A percentile compares a stretch with the other conserved stretches of the same genome.
Conservation (phyloP, 768 basidiomycete genomes). For the Auricularia auricula-judae region DNA sequence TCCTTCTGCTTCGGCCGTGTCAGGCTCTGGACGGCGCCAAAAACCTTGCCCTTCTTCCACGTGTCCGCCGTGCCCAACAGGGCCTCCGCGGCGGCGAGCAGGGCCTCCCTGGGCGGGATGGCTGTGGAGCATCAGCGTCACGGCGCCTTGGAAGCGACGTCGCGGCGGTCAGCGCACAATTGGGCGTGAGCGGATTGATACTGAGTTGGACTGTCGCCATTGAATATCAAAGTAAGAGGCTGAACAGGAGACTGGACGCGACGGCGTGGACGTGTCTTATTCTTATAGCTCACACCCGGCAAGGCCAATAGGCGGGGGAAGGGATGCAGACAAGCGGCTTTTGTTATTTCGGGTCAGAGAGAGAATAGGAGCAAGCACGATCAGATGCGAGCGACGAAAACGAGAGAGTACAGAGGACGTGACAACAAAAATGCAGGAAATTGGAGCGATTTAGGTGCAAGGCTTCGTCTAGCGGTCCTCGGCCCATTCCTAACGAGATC, state of each 20-base stretch:
- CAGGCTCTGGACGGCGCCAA: neutral
- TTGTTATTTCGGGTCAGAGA: too few relatives aligned
- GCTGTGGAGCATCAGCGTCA: neutral
- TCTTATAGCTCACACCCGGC: too few relatives aligned
- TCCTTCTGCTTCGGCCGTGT: neutral
- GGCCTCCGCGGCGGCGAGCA: neutral
- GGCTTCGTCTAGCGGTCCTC: constrained; percentile 60
- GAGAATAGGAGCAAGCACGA: too few relatives aligned
- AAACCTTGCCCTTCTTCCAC: neutral
- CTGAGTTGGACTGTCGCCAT: neutral
- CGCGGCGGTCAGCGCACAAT: neutral
- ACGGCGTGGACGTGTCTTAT: neutral
- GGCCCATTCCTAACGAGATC: constrained; percentile 67
- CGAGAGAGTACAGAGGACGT: neutral
- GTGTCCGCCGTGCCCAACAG: neutral
- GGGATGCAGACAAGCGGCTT: too few relatives aligned
- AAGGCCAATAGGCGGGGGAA: too few relatives aligned
- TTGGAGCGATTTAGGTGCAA: neutral
- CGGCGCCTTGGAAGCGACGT: neutral
- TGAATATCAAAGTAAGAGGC: neutral
- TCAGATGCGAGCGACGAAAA: neutral
- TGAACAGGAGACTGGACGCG: neutral
- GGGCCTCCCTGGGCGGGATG: neutral
- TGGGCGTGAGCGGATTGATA: neutral
- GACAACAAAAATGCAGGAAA: neutral